Evolutionary conservation across 805 yeast species (phyloP).

Genomic region (Candida quercuum): DNA sequence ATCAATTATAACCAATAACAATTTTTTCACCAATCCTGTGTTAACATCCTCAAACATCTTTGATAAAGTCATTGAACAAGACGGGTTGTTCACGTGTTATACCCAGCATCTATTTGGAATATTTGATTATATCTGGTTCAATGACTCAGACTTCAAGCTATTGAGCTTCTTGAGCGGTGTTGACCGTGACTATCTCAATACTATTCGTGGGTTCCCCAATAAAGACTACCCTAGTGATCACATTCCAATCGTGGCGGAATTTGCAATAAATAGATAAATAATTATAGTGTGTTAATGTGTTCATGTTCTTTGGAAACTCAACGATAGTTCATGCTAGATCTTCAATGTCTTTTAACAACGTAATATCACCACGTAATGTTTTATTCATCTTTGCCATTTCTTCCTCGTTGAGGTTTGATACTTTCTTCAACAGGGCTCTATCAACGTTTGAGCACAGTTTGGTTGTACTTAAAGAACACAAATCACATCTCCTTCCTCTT

Average conservation of each 20-base stretch:
- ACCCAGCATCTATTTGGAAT: conserved; percentile 45
- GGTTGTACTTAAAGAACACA: conserved; percentile 51
- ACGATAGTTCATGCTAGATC: conserved; percentile 17
- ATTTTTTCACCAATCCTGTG: conserved; percentile 26
- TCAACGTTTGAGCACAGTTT: conserved; percentile 58
- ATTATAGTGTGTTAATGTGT: no score
- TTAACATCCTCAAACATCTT: conserved; percentile 24
- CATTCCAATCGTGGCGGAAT: conserved; percentile 22
- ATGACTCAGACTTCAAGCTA: conserved; percentile 33
- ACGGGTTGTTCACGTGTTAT: conserved; percentile 34
- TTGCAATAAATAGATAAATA: conserved; percentile 10
- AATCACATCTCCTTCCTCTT: conserved; percentile 61
- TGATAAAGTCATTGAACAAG: conserved; percentile 19
- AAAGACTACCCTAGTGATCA: conserved; percentile 44
- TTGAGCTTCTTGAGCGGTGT: conserved; percentile 48
- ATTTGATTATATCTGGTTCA: conserved; percentile 56
- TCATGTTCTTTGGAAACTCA: no score
- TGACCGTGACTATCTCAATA: conserved; percentile 27
- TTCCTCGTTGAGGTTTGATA: conserved; percentile 6
- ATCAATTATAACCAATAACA: conserved; percentile 20
- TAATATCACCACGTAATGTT: conserved; percentile 44
- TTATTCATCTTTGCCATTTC: conserved; percentile 32
- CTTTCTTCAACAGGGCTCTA: conserved; percentile 28
- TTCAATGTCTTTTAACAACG: conserved; percentile 31
- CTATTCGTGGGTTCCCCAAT: conserved; percentile 47